Conservation (phyloP, 352 stramenopile species). For the Phytopythium kandeliae region DNA sequence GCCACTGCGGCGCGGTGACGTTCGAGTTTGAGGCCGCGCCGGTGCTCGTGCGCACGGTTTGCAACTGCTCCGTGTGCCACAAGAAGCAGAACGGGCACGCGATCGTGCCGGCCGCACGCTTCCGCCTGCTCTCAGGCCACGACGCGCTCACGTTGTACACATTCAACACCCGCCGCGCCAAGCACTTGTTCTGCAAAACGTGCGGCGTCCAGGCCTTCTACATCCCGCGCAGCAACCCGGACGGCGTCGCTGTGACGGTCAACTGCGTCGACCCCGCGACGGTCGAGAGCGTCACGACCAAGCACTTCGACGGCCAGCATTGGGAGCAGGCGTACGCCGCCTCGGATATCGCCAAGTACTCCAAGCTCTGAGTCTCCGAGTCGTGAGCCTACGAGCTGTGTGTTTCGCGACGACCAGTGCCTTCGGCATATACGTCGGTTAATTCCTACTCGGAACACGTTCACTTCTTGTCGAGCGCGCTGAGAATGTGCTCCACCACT, state of each 20-base stretch:
- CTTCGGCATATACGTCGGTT: too few relatives aligned
- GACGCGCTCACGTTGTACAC: constrained; percentile 68
- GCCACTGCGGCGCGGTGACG: constrained; percentile 63
- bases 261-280: constrained; percentile 52
- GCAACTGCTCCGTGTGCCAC: constrained; percentile 82
- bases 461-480: constrained; percentile 10
- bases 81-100: constrained; percentile 80
- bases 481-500: constrained; percentile 30
- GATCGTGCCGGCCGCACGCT: constrained; percentile 50
- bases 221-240: constrained; percentile 73
- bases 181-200: constrained; percentile 76
- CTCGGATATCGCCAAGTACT: constrained; percentile 36
- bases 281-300: constrained; percentile 45
- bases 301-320: constrained; percentile 70
- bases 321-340: constrained; percentile 44
- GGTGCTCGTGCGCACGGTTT: constrained; percentile 57
- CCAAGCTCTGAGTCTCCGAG: constrained; percentile 23
- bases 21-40: constrained; percentile 64
- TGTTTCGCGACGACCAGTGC: too few relatives aligned
- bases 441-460: too few relatives aligned
- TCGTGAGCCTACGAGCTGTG: too few relatives aligned
- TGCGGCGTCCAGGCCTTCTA: constrained; percentile 84
- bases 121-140: constrained; percentile 38
- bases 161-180: constrained; percentile 74
- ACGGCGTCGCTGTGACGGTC: constrained; percentile 71